Evolutionary conservation across 768 basidiomycete species (phyloP).

Genomic region (Suillus subaureus): DNA sequence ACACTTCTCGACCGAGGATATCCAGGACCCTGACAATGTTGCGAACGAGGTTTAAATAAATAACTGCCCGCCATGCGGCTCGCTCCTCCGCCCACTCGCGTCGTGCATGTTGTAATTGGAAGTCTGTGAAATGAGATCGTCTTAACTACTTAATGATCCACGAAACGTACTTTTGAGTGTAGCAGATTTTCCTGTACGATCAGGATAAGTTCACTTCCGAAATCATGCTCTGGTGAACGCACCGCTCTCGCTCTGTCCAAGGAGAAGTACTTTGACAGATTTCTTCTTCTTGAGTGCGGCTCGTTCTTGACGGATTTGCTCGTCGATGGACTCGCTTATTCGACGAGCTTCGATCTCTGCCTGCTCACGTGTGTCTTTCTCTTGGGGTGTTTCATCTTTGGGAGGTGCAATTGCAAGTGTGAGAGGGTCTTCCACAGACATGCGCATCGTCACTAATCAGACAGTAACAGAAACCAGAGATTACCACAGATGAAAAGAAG

Average conservation of each 20-base stretch:
- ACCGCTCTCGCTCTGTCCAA: constrained; percentile 78
- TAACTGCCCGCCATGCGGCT: constrained; percentile 71
- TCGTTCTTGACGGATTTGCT: constrained; percentile 64
- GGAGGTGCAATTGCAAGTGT: constrained; percentile 64
- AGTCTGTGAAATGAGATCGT: constrained; percentile 45
- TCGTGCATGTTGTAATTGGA: constrained; percentile 73
- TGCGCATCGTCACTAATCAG: constrained; percentile 23
- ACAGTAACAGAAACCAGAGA: background rate
- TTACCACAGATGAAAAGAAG: constrained; percentile 2
- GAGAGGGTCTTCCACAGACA: constrained; percentile 60
- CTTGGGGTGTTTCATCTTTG: constrained; percentile 58
- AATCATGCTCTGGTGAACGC: constrained; percentile 15
- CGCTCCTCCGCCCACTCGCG: constrained; percentile 72
- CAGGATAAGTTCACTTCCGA: constrained; percentile 19
- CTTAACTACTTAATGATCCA: constrained; percentile 12
- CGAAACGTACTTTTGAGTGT: constrained; percentile 67
- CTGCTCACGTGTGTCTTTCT: constrained; percentile 54
- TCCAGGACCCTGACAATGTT: constrained; percentile 69
- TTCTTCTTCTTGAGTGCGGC: constrained; percentile 59
- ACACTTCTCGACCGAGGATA: constrained; percentile 58
- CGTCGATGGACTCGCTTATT: constrained; percentile 77
- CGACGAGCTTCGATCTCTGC: constrained; percentile 65
- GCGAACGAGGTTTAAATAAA: constrained; percentile 79
- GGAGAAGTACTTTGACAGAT: constrained; percentile 72
- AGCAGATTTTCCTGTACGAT: constrained; percentile 60